Evolutionary conservation across 768 basidiomycete genomes (phyloP), one percentile per base, ranked within the genome.

Genomic region (Serendipita indica): DNA sequence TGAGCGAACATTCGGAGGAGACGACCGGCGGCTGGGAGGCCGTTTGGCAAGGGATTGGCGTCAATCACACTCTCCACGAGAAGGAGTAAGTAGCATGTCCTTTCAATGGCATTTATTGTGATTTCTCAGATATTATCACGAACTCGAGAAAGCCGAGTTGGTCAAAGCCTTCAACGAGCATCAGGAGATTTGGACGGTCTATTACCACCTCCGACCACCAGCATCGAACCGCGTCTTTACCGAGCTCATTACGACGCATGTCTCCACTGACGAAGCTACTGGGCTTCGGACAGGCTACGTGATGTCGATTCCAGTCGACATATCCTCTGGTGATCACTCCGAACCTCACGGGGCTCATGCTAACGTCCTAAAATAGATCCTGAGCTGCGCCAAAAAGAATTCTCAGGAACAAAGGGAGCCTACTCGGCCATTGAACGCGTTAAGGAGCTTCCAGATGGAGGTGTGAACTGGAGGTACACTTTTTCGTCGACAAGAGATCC

Each of bases 231-330:
- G 49, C 7, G n/a, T 27, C 20, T 54, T 54, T 28, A 54, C 49
- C 7, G 7, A 22, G 7, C 49, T 54, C 49, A 30, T 54, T 28
- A 54, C 49, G 20, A 54, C 49, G 16, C 49, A 54, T 27, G 20
- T 54, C 22, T n/a, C n/a, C 22, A 54, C 49, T 16, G 10, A 54
- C 30, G 16, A n/a, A 32, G 49, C 20, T 3, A 54, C 12, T 10
- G 49, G 49, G 49, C 30, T 54, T 16, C 20, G 49, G 20, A 54
- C 22, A n/a, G 49, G 49, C 20, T 54, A 54, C n/a, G 49, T 54
- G 3, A 54, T 54, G 49, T 22, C 49, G 30, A 27, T 54, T 10
- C 49, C 49, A 18, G 2, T 54, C 10, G 49, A 54, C n/a, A 30
- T 32, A 22, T 54, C 49, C 30, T 54, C 49, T 3, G 49, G n/a